Evolutionary conservation across 202 grass and related monocot species (phyloP).

Genomic region (Miscanthus sacchariflorus): DNA sequence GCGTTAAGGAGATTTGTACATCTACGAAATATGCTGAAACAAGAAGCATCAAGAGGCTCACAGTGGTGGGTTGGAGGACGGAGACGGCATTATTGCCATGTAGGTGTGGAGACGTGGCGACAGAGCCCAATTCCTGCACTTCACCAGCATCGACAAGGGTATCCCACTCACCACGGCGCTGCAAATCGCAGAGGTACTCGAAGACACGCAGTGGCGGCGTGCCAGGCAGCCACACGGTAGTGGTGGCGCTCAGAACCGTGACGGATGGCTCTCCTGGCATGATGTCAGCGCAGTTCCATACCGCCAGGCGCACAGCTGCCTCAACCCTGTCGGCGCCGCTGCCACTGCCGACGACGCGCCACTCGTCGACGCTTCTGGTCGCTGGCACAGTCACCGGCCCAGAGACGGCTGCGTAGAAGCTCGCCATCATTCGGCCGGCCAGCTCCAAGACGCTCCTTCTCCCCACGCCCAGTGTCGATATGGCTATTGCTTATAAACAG

Average conservation of each 20-base stretch:
- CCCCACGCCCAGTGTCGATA: conserved; percentile 22
- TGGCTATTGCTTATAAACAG: conserved; percentile 5
- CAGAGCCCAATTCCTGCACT: conserved; percentile 46
- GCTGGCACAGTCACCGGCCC: conserved; percentile 21
- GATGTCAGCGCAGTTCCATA: conserved; percentile 4
- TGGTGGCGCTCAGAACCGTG: conserved; percentile 45
- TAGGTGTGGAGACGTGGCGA: conserved; percentile 40
- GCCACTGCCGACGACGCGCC: neutral
- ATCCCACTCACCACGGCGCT: conserved; percentile 66
- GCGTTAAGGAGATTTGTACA: neutral
- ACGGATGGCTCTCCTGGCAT: conserved; percentile 46
- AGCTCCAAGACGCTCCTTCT: conserved; percentile 58
- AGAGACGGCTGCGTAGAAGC: conserved; percentile 55
- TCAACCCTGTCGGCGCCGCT: neutral
- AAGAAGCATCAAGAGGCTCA: conserved; percentile 11
- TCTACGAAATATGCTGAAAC: too few species aligned
- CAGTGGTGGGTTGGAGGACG: conserved; percentile 49
- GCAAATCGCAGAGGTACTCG: conserved; percentile 56
- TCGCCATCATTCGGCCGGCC: conserved; percentile 55
- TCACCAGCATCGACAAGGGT: conserved; percentile 13
- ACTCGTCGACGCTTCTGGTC: neutral
- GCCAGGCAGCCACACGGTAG: conserved; percentile 61
- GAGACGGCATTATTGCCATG: conserved; percentile 54
- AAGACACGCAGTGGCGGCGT: conserved; percentile 42
- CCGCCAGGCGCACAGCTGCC: conserved; percentile 48